Percentiles rank a stretch among this genome's conserved stretches.
Conservation (phyloP, 2,329 filamentous ascomycete genomes). For the Amesomyces nigricolor region DNA sequence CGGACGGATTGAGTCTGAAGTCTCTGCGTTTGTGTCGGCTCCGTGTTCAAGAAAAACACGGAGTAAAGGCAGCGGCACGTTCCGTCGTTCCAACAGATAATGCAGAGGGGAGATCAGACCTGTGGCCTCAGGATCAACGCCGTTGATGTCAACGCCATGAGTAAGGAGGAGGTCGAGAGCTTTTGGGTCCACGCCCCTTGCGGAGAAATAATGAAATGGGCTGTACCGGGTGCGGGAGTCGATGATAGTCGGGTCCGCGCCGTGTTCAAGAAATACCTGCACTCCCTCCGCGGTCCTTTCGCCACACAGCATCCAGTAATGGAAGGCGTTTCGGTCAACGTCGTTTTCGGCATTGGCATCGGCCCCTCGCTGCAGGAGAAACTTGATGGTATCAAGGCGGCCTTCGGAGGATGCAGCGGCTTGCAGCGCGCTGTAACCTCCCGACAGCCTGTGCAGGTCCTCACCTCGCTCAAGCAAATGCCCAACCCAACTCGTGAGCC, state of each 20-base stretch:
- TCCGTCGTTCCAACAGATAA: slow-evolving; percentile 1
- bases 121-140: not conserved
- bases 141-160: slow-evolving; percentile 17
- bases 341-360: slow-evolving; percentile 18
- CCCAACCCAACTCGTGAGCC: slow-evolving; percentile 12
- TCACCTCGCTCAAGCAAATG: slow-evolving; percentile 15
- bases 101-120: slow-evolving; percentile 13
- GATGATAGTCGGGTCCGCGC: slow-evolving; percentile 5
- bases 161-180: slow-evolving; percentile 13
- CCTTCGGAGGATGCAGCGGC: slow-evolving; percentile 10
- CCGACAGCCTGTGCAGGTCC: slow-evolving; percentile 12
- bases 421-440: slow-evolving; percentile 14
- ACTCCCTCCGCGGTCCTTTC: slow-evolving; percentile 4
- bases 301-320: slow-evolving; percentile 5
- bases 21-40: slow-evolving; percentile 18
- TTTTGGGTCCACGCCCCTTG: slow-evolving; percentile 6
- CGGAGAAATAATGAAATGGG: slow-evolving; percentile 16
- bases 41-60: slow-evolving; percentile 17
- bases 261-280: slow-evolving; percentile 9
- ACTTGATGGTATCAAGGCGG: slow-evolving; percentile 5
- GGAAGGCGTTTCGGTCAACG: not conserved
- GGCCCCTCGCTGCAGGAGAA: slow-evolving; percentile 15
- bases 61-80: slow-evolving; percentile 12
- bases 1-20: slow-evolving; percentile 7
- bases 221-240: not conserved